Conservation (phyloP, 345 rosid species). For the Arabidopsis thaliana region DNA sequence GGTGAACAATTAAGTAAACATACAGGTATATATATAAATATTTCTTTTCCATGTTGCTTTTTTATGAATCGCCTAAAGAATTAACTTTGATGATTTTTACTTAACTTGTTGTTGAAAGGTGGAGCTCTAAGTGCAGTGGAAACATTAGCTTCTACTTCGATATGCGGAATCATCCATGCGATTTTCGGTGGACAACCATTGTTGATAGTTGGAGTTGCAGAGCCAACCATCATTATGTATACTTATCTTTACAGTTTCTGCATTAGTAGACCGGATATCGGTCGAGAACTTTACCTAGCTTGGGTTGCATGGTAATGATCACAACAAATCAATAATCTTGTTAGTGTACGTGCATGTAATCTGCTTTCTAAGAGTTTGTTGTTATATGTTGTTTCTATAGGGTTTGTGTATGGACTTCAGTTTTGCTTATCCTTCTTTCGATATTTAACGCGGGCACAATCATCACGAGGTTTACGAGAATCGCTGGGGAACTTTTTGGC, state of each 20-base stretch:
- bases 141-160: constrained; percentile 76
- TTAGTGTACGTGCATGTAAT: neutral
- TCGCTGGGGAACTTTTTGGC: constrained; percentile 82
- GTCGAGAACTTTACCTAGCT: constrained; percentile 65
- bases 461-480: constrained; percentile 69
- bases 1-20: constrained; percentile 86
- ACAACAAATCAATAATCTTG: neutral
- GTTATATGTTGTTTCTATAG: constrained; percentile 37
- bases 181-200: constrained; percentile 87
- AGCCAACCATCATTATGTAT: constrained; percentile 89
- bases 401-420: constrained; percentile 82
- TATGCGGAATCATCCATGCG: constrained; percentile 81
- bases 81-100: neutral
- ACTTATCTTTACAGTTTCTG: constrained; percentile 77
- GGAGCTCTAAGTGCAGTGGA: constrained; percentile 80
- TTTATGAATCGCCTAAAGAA: neutral
- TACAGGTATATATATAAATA: constrained; percentile 51
- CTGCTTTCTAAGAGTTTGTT: neutral
- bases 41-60: constrained; percentile 6
- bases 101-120: constrained; percentile 44
- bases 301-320: constrained; percentile 80
- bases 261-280: constrained; percentile 59
- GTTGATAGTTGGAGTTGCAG: constrained; percentile 86
- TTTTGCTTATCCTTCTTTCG: constrained; percentile 68
- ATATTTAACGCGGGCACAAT: constrained; percentile 67